These are phyloP conservation scores for Cladorrhinum sp. DNA, from an alignment of 2,329 filamentous ascomycete species.

Conservation along the genomic window DNA sequence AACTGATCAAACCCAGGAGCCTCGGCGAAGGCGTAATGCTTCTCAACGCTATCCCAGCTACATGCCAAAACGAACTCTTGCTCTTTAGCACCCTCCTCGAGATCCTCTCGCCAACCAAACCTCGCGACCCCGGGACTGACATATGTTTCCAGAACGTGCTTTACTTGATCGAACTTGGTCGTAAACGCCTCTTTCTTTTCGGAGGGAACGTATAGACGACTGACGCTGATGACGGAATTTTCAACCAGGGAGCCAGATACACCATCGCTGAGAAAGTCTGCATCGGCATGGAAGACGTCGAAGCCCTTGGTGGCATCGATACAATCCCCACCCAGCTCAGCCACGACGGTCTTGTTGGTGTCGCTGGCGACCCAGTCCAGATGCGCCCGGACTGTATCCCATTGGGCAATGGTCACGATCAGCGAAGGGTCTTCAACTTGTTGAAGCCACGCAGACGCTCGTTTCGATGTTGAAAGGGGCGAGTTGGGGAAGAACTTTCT, in stretches of 20 bases:
- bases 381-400: conserved; percentile 43
- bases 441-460: conserved; percentile 34
- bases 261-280: conserved; percentile 23
- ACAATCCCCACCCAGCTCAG: neutral
- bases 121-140: conserved; percentile 34
- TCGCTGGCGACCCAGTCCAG: conserved; percentile 42
- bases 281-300: conserved; percentile 41
- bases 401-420: conserved; percentile 45
- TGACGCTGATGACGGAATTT: conserved; percentile 39
- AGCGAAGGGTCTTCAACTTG: conserved; percentile 37
- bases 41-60: conserved; percentile 37
- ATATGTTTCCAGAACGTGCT: conserved; percentile 31
- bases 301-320: neutral
- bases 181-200: conserved; percentile 35
- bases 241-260: conserved; percentile 24
- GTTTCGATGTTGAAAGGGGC: conserved; percentile 36
- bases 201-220: conserved; percentile 32
- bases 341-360: conserved; percentile 39
- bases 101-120: conserved; percentile 43
- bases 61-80: conserved; percentile 42
- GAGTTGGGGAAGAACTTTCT: conserved; percentile 34
- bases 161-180: conserved; percentile 34
- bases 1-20: conserved; percentile 28
- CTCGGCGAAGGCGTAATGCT: conserved; percentile 32
- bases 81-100: conserved; percentile 31